A percentile compares a stretch with the other conserved stretches of the same genome.
Evolutionary conservation across 768 basidiomycete species (phyloP).

Genomic region (Postia placenta): DNA sequence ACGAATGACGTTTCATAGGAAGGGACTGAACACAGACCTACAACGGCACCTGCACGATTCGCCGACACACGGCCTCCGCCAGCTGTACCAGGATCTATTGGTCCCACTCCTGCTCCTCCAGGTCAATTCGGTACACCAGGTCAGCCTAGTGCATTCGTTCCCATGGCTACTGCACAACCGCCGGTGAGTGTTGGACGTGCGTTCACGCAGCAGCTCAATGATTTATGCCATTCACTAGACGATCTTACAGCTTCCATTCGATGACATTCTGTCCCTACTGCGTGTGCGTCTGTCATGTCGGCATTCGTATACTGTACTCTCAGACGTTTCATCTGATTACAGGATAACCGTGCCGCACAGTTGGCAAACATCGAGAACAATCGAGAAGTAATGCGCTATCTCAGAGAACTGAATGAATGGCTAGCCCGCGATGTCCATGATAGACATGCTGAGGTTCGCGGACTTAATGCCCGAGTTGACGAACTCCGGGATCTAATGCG

Average conservation of each 20-base stretch:
- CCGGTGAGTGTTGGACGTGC: conserved; percentile 38
- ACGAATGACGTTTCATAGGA: no score
- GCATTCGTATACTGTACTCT: neutral
- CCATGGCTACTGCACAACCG: conserved; percentile 22
- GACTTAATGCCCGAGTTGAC: conserved; percentile 58
- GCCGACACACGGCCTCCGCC: neutral
- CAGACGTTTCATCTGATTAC: conserved; percentile 2
- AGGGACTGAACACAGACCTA: neutral
- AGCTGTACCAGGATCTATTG: neutral
- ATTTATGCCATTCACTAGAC: conserved; percentile 46
- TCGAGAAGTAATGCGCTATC: conserved; percentile 74
- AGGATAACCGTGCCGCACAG: conserved; percentile 77
- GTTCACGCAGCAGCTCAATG: neutral
- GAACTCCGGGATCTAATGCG: conserved; percentile 29
- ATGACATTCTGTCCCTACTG: conserved; percentile 63
- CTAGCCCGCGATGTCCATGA: conserved; percentile 72
- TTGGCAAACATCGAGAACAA: conserved; percentile 74
- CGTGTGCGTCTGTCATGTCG: conserved; percentile 37
- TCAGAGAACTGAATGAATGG: conserved; percentile 74
- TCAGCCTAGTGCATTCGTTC: neutral
- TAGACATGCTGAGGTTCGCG: conserved; percentile 67
- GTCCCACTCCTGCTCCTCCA: neutral
- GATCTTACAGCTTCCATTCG: conserved; percentile 59
- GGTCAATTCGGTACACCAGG: neutral
- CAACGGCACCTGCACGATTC: neutral